Conservation (phyloP, 2,329 filamentous ascomycete genomes). For the Chalara sp. region DNA sequence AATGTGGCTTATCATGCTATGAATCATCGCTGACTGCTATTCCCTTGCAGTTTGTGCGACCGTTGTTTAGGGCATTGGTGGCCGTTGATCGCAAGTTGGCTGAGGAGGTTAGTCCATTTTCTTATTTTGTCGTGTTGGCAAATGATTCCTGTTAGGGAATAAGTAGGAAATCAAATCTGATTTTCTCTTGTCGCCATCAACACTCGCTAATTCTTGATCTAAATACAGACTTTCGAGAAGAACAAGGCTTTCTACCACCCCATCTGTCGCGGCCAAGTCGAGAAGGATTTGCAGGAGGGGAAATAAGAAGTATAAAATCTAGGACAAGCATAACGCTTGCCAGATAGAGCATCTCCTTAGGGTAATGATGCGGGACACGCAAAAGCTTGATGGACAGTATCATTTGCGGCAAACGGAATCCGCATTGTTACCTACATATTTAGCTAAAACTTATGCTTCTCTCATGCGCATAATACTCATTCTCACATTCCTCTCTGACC, state of each 20-base stretch:
- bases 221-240: conserved; percentile 65
- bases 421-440: too few relatives aligned
- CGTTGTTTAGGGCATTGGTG: conserved; percentile 71
- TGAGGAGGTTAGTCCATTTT: conserved; percentile 36
- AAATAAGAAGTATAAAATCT: too few relatives aligned
- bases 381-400: too few relatives aligned
- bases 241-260: conserved; percentile 93
- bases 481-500: too few relatives aligned
- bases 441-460: too few relatives aligned
- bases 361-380: too few relatives aligned
- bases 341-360: too few relatives aligned
- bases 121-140: background rate
- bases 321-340: too few relatives aligned
- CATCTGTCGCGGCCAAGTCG: conserved; percentile 79
- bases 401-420: too few relatives aligned
- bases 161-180: background rate
- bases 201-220: too few relatives aligned
- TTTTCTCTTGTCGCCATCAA: background rate
- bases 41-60: conserved; percentile 69
- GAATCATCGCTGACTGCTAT: background rate
- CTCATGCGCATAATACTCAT: too few relatives aligned
- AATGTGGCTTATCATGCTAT: background rate
- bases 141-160: background rate
- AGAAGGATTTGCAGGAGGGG: conserved; percentile 60
- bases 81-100: conserved; percentile 70